Conservation (phyloP, 305 asterid genomes). For the Fraxinus baroniana region DNA sequence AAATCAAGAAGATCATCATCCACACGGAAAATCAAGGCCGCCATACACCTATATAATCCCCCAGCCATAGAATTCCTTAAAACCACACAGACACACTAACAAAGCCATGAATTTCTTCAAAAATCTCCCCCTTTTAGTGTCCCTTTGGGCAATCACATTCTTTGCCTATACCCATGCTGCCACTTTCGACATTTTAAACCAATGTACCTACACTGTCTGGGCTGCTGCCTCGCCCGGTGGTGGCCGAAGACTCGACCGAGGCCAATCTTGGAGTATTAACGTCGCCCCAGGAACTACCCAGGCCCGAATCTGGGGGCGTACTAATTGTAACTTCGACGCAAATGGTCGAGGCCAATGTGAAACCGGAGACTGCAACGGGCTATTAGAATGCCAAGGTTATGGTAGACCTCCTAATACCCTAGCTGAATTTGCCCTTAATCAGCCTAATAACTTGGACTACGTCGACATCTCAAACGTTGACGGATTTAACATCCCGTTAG, state of each 20-base stretch:
- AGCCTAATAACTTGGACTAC: slow-evolving; percentile 24
- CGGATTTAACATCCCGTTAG: slow-evolving; percentile 38
- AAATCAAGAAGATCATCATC: neutral
- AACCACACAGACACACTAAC: slow-evolving; percentile 9
- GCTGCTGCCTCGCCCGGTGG: slow-evolving; percentile 42
- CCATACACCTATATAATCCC: slow-evolving; percentile 24
- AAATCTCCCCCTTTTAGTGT: neutral
- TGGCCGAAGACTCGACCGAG: slow-evolving; percentile 24
- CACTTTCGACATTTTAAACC: slow-evolving; percentile 24
- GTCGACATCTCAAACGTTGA: slow-evolving; percentile 31
- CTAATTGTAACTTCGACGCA: slow-evolving; percentile 33
- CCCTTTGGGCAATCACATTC: neutral
- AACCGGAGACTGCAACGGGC: slow-evolving; percentile 37
- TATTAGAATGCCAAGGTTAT: slow-evolving; percentile 29
- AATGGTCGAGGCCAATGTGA: slow-evolving; percentile 32
- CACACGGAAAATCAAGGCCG: neutral
- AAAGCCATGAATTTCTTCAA: neutral
- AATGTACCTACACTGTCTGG: slow-evolving; percentile 35
- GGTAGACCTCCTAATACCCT: slow-evolving; percentile 34
- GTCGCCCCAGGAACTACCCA: slow-evolving; percentile 28
- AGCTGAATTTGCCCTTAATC: slow-evolving; percentile 33
- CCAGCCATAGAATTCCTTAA: neutral
- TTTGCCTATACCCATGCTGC: slow-evolving; percentile 28
- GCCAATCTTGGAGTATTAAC: slow-evolving; percentile 26
- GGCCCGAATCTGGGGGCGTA: slow-evolving; percentile 41